phyloP scores from a whole-genome alignment of 2,329 filamentous ascomycete species.

The Waltergamsia citrina region DNA sequence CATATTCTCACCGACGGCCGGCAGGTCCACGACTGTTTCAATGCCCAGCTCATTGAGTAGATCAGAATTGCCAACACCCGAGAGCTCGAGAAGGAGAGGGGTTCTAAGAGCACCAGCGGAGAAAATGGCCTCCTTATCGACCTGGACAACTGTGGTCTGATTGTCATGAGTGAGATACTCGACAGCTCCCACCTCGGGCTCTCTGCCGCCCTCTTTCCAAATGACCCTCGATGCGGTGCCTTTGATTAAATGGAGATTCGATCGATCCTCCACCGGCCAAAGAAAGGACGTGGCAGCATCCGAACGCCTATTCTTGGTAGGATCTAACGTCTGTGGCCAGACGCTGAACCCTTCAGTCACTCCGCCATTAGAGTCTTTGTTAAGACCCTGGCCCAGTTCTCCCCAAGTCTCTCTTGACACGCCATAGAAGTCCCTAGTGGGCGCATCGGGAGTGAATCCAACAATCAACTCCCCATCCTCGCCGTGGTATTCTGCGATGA shows the following conservation, averaged over 20 bases:
- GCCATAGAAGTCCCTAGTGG: conserved; percentile 20
- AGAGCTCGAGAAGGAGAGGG: conserved; percentile 41
- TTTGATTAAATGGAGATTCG: conserved; percentile 27
- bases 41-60: conserved; percentile 32
- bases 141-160: conserved; percentile 16
- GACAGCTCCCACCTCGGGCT: conserved; percentile 19
- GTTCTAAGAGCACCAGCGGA: conserved; percentile 40
- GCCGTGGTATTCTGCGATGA: conserved; percentile 23
- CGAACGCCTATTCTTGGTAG: conserved; percentile 21
- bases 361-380: conserved; percentile 27
- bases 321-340: conserved; percentile 29
- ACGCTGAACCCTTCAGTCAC: conserved; percentile 24
- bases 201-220: conserved; percentile 12
- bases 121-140: conserved; percentile 36
- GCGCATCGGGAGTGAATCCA: conserved; percentile 23
- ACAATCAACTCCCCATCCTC: conserved; percentile 21
- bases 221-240: conserved; percentile 22
- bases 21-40: conserved; percentile 29
- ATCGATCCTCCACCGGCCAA: conserved; percentile 21
- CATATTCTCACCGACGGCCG: conserved; percentile 43
- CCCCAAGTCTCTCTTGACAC: conserved; percentile 20
- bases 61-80: conserved; percentile 36
- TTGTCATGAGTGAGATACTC: conserved; percentile 23
- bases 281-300: conserved; percentile 32
- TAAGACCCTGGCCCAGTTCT: conserved; percentile 19